phyloP scores from a whole-genome alignment of 495 filamentous ascomycete genomes.

The Durotheca rogersii region DNA sequence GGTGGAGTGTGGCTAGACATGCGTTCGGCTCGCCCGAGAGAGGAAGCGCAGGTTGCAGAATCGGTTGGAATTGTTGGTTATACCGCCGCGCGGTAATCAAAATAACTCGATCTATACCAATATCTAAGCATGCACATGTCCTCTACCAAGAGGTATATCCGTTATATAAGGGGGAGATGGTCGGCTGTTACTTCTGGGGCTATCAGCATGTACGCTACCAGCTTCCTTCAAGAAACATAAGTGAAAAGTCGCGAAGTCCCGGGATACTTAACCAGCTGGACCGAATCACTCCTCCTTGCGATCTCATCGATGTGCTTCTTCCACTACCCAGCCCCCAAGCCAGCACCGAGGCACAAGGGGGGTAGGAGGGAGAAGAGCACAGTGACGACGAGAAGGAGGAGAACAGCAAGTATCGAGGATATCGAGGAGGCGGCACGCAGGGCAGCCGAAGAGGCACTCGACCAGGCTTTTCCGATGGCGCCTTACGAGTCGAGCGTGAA shows the following conservation, averaged over 20 bases:
- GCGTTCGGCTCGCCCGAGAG: conserved; percentile 8
- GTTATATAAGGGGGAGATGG: conserved; percentile 10
- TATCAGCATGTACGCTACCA: no score
- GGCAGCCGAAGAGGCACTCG: conserved; percentile 1
- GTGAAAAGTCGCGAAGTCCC: not conserved
- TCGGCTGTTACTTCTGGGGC: no score
- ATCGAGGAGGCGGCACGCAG: not conserved
- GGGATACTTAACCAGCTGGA: not conserved
- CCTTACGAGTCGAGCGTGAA: not conserved
- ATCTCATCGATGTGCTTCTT: conserved; percentile 25
- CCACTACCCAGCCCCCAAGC: conserved; percentile 13
- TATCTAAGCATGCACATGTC: no score
- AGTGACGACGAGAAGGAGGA: not conserved
- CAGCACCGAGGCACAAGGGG: conserved; percentile 3
- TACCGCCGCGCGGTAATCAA: not conserved
- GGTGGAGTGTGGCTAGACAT: conserved; percentile 14
- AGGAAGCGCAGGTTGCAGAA: conserved; percentile 1
- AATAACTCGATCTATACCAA: no score
- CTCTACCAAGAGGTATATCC: no score
- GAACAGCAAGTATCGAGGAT: not conserved
- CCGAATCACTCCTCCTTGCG: not conserved
- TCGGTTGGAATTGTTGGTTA: conserved; percentile 5
- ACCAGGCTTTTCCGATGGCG: conserved; percentile 6
- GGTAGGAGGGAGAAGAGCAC: conserved; percentile 11
- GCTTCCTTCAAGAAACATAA: no score